Conservation (phyloP, 129 eudicot genomes). For the Saposhnikovia divaricata region DNA sequence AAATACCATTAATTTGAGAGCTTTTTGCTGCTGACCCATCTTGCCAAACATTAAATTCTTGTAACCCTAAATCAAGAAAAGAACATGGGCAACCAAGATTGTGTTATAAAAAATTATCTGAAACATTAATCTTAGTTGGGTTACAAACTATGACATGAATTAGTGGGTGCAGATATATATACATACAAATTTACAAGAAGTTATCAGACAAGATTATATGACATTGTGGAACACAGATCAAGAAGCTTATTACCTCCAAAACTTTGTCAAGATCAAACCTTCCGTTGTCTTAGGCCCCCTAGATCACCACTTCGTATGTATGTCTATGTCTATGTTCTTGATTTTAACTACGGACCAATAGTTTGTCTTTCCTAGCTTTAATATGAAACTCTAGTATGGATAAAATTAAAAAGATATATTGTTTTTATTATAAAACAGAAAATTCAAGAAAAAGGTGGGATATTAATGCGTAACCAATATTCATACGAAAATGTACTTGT, state of each 20-base stretch:
- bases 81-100: not conserved
- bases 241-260: not conserved
- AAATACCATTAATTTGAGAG: conserved; percentile 9
- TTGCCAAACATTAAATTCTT: not conserved
- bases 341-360: too few species aligned
- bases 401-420: too few species aligned
- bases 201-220: not conserved
- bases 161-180: too few species aligned
- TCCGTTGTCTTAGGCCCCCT: not conserved
- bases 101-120: not conserved
- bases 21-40: conserved; percentile 10
- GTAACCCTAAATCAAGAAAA: not conserved
- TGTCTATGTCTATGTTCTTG: too few species aligned
- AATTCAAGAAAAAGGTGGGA: too few species aligned
- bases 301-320: not conserved
- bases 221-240: not conserved
- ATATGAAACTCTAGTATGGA: too few species aligned
- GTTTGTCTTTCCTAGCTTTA: too few species aligned
- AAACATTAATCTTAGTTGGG: not conserved
- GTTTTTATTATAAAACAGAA: too few species aligned
- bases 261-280: not conserved
- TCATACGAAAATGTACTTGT: too few species aligned
- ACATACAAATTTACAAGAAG: not conserved
- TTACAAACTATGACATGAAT: too few species aligned
- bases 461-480: too few species aligned